phyloP scores from a whole-genome alignment of 768 basidiomycete genomes.

The Cystofilobasidium macerans region DNA sequence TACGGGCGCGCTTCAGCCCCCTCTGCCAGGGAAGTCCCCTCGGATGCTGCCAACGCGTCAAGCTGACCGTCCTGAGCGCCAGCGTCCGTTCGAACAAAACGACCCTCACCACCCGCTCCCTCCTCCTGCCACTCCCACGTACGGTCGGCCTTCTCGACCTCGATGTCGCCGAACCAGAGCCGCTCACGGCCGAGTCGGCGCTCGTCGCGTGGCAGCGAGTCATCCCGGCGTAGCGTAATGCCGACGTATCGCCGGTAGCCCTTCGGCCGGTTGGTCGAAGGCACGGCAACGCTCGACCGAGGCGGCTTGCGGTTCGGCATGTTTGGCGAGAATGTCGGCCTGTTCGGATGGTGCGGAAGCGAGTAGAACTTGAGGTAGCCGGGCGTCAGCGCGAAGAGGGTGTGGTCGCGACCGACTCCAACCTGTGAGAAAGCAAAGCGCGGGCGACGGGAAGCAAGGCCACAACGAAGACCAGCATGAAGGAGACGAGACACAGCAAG shows the following conservation, averaged over 20 bases:
- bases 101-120: background rate
- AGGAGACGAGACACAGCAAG: constrained; percentile 1
- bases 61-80: too few relatives aligned
- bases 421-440: constrained; percentile 46
- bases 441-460: background rate
- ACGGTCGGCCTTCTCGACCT: background rate
- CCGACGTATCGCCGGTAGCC: constrained; percentile 47
- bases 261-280: constrained; percentile 33
- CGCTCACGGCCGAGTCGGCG: constrained; percentile 63
- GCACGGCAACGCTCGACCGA: constrained; percentile 9
- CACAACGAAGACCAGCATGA: background rate
- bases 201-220: constrained; percentile 77
- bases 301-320: constrained; percentile 20
- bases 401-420: constrained; percentile 85
- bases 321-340: constrained; percentile 24
- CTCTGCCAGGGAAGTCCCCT: background rate
- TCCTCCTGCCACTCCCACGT: constrained; percentile 1
- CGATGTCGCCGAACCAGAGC: constrained; percentile 44
- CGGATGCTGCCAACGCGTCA: too few relatives aligned
- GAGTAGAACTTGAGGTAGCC: constrained; percentile 88
- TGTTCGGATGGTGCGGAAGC: constrained; percentile 13
- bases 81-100: background rate
- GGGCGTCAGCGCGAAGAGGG: constrained; percentile 76
- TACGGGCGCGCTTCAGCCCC: background rate
- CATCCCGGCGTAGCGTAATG: constrained; percentile 67